Evolutionary conservation across 768 basidiomycete genomes (phyloP), one percentile per base, ranked within the genome.

Genomic region (Phaeotremella fagi): DNA sequence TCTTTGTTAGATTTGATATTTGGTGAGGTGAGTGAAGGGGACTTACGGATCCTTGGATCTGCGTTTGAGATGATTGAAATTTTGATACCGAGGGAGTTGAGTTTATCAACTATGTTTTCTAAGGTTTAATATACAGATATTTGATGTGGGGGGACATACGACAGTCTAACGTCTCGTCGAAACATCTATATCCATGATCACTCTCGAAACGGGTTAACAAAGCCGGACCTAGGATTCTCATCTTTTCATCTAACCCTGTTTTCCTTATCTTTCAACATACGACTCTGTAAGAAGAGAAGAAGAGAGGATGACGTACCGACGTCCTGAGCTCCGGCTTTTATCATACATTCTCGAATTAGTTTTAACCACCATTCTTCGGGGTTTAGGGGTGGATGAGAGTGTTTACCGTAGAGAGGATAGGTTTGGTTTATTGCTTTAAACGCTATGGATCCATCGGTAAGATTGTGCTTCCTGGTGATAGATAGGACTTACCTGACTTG

Each of bases 341-440:
- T 15, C 59, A 71, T 61, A 24, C 59, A 65, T 42, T 55, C 53
- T 15, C 59, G 47, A 26, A 73, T 73, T 25, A 71, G 53, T 6
- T 59, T 45, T 12, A 63, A 63, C 72, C 72, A 73, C 72, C 72
- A 73, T 45, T 63, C 52, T 31, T 63, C 64, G 2, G 70, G 64
- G 1, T 51, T 55, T 20, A 71, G 47, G 5, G 63, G 49, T 27
- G 70, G 64, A 4, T 29, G 0, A 1, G 62, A 43, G 28, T 57
- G 48, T 48, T 66, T 66, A 20, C 72, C 72, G 45, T 68, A 73
- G 24, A 66, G 54, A 3, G 72, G 70, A 50, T 57, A 61, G 2
- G 12, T n/a, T 6, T 23, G 29, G 14, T 57, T 45, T 2, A 70
- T 38, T 18, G 49, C 50, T 33, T 67, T 66, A 60, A 71, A 71